Conservation (phyloP, 2,329 filamentous ascomycete genomes). For the Blastomyces gilchristii region DNA sequence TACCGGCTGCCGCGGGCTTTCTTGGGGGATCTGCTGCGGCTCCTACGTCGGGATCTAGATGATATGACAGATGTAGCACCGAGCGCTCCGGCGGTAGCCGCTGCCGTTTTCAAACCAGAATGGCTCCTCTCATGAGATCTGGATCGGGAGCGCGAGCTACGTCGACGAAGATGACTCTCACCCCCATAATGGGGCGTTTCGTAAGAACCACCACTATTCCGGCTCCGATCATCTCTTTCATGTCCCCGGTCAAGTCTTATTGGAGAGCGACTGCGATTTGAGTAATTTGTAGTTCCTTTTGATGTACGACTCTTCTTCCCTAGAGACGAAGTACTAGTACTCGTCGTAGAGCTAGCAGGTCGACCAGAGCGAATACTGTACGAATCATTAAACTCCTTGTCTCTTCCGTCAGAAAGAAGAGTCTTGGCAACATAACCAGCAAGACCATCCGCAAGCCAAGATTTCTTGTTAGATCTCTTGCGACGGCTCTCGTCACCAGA, state of each 20-base stretch:
- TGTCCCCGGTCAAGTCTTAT: slow-evolving; percentile 17
- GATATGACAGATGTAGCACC: slow-evolving; percentile 23
- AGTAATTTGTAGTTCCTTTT: slow-evolving; percentile 29
- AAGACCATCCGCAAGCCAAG: slow-evolving; percentile 45
- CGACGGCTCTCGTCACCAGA: slow-evolving; percentile 39
- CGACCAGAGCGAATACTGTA: slow-evolving; percentile 49
- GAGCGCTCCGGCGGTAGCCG: slow-evolving; percentile 32
- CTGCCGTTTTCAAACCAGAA: slow-evolving; percentile 18
- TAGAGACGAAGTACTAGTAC: slow-evolving; percentile 21
- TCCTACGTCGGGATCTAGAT: slow-evolving; percentile 20
- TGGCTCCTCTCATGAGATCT: slow-evolving; percentile 15
- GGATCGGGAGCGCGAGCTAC: slow-evolving; percentile 23
- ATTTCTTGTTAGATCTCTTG: slow-evolving; percentile 36
- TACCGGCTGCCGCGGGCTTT: slow-evolving; percentile 22
- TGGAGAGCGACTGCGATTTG: slow-evolving; percentile 24
- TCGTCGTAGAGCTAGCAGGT: slow-evolving; percentile 23
- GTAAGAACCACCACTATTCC: slow-evolving; percentile 4
- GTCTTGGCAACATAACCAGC: slow-evolving; percentile 47
- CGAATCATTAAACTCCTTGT: slow-evolving; percentile 49
- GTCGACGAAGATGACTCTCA: slow-evolving; percentile 15
- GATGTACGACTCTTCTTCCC: slow-evolving; percentile 36
- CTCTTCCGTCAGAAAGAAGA: slow-evolving; percentile 30
- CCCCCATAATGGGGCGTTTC: background rate
- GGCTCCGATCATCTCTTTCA: slow-evolving; percentile 1
- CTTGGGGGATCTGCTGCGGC: slow-evolving; percentile 30